Percentiles rank a stretch among this genome's conserved stretches.
Conservation (phyloP, 2,329 filamentous ascomycete species). For the Rutstroemia sp. region DNA sequence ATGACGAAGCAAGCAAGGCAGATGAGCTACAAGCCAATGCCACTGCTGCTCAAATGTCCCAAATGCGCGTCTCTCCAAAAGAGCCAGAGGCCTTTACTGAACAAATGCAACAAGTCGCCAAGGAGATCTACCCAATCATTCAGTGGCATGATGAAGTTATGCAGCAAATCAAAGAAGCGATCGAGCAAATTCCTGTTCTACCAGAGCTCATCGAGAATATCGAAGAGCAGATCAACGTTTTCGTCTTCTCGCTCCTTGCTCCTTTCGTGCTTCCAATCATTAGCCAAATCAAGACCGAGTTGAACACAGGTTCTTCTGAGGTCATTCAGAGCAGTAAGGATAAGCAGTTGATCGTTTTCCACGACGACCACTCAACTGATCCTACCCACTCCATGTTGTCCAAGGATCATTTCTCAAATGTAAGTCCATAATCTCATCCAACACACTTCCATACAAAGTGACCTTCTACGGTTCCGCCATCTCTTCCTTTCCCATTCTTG, state of each 20-base stretch:
- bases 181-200: slow-evolving; percentile 79
- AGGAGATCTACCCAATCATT: slow-evolving; percentile 81
- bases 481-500: too few species aligned
- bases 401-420: slow-evolving; percentile 75
- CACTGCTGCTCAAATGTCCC: slow-evolving; percentile 65
- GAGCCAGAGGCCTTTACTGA: slow-evolving; percentile 76
- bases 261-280: slow-evolving; percentile 84
- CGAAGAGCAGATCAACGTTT: slow-evolving; percentile 79
- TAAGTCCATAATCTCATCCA: slow-evolving; percentile 8
- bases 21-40: slow-evolving; percentile 75
- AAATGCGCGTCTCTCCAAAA: slow-evolving; percentile 65
- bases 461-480: too few species aligned
- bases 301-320: slow-evolving; percentile 77
- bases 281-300: slow-evolving; percentile 76
- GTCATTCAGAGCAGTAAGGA: slow-evolving; percentile 79
- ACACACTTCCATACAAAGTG: too few species aligned
- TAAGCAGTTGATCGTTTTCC: slow-evolving; percentile 81
- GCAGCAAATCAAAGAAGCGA: slow-evolving; percentile 66
- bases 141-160: slow-evolving; percentile 87
- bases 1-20: slow-evolving; percentile 67
- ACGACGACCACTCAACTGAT: slow-evolving; percentile 67
- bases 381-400: slow-evolving; percentile 94
- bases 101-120: slow-evolving; percentile 66
- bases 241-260: slow-evolving; percentile 86
- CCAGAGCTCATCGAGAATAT: slow-evolving; percentile 81